Conservation (phyloP, 495 filamentous ascomycete species). For the Aspergillus kassunensis region DNA sequence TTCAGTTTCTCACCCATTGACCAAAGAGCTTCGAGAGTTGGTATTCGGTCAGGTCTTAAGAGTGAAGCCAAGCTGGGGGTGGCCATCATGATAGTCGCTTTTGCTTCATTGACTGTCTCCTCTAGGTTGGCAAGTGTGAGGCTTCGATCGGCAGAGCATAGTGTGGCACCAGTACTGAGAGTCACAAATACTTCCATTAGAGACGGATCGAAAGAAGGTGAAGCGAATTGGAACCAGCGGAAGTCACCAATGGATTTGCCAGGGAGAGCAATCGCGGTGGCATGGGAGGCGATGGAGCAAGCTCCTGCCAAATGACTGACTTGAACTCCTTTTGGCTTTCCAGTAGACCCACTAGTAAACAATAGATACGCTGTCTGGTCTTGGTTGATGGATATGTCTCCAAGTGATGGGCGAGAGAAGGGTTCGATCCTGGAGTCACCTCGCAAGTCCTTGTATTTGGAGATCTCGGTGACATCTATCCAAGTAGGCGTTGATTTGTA, state of each 20-base stretch:
- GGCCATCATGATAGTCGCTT: slow-evolving; percentile 27
- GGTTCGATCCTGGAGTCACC: neutral
- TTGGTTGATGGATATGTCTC: slow-evolving; percentile 10
- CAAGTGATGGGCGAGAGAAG: neutral
- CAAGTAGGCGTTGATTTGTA: slow-evolving; percentile 12
- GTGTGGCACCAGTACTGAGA: slow-evolving; percentile 58
- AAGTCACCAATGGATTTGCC: slow-evolving; percentile 63
- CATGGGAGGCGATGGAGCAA: slow-evolving; percentile 67
- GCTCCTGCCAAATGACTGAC: slow-evolving; percentile 69
- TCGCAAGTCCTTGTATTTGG: slow-evolving; percentile 17
- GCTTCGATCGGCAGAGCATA: slow-evolving; percentile 36
- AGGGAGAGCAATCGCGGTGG: slow-evolving; percentile 20
- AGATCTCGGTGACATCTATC: slow-evolving; percentile 24
- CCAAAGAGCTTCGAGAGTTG: slow-evolving; percentile 26
- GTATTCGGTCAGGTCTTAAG: slow-evolving; percentile 23
- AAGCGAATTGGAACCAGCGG: slow-evolving; percentile 74
- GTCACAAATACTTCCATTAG: slow-evolving; percentile 85
- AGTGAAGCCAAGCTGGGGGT: slow-evolving; percentile 31
- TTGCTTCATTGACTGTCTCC: slow-evolving; percentile 22
- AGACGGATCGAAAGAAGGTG: slow-evolving; percentile 79
- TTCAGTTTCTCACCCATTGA: slow-evolving; percentile 32
- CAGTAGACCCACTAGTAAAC: slow-evolving; percentile 84
- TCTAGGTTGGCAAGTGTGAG: slow-evolving; percentile 24
- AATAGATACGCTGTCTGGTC: slow-evolving; percentile 71
- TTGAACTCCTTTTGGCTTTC: slow-evolving; percentile 76